Evolutionary conservation across 164 flowering plant genomes (phyloP).

Genomic region (Magnolia sinica): DNA sequence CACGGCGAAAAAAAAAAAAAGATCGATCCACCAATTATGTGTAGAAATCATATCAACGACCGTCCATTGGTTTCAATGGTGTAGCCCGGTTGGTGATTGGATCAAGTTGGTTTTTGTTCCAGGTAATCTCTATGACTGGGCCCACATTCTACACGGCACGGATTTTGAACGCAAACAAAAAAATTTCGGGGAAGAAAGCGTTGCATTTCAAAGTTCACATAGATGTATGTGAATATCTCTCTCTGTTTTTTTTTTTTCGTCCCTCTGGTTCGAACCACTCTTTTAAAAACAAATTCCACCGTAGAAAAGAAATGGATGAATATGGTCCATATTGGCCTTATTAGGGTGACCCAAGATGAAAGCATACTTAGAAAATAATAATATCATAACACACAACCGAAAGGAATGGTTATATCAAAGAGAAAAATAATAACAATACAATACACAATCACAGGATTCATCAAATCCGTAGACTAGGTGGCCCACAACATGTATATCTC

Average conservation of each 20-base stretch:
- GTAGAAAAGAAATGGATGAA: not conserved
- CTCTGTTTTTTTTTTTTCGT: not conserved
- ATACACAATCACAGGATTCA: not conserved
- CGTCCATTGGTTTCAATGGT: too few relatives aligned
- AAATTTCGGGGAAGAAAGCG: not conserved
- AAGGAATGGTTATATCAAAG: not conserved
- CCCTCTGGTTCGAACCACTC: too few relatives aligned
- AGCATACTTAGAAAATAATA: not conserved
- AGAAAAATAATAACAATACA: too few relatives aligned
- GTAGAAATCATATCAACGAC: too few relatives aligned
- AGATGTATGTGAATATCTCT: not conserved
- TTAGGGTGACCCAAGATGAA: not conserved
- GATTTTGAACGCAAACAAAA: too few relatives aligned
- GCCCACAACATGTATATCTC: too few relatives aligned
- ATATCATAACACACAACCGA: not conserved
- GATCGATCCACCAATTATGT: too few relatives aligned
- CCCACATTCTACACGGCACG: too few relatives aligned
- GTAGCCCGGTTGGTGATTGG: too few relatives aligned
- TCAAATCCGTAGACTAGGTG: not conserved
- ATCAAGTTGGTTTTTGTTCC: too few relatives aligned
- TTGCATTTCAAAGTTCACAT: not conserved
- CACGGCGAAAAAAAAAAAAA: too few relatives aligned
- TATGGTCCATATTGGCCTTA: not conserved
- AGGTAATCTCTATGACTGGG: too few relatives aligned
- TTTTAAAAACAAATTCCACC: not conserved